Conservation (phyloP, 257 asterid species). For the Hygrophila difformis region DNA sequence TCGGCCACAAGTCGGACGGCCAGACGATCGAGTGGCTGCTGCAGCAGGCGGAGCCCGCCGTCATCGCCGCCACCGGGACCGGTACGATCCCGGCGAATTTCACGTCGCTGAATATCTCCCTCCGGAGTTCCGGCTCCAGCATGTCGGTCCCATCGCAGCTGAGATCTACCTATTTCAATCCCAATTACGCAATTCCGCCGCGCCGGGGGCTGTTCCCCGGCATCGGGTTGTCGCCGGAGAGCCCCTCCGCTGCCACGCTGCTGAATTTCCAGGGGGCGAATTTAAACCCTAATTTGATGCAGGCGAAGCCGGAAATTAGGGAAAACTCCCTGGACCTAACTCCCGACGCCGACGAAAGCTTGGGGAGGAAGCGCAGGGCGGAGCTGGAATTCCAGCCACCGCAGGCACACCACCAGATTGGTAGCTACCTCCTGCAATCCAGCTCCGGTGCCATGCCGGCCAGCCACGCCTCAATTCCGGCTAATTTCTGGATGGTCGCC, state of each 20-base stretch:
- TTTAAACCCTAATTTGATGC: slow-evolving; percentile 43
- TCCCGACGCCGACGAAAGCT: slow-evolving; percentile 37
- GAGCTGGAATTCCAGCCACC: slow-evolving; percentile 38
- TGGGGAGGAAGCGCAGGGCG: slow-evolving; percentile 50
- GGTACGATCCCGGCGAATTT: slow-evolving; percentile 96
- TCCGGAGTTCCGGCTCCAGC: slow-evolving; percentile 86
- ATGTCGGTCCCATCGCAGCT: slow-evolving; percentile 92
- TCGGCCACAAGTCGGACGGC: slow-evolving; percentile 93
- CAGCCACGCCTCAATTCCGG: slow-evolving; percentile 66
- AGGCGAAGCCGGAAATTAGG: slow-evolving; percentile 52
- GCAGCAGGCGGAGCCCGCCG: slow-evolving; percentile 94
- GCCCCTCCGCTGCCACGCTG: slow-evolving; percentile 41
- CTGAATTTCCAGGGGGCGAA: slow-evolving; percentile 51
- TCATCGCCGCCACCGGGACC: slow-evolving; percentile 92
- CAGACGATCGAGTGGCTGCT: slow-evolving; percentile 90
- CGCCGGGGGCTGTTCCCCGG: slow-evolving; percentile 52
- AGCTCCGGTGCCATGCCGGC: slow-evolving; percentile 65
- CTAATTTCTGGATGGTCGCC: slow-evolving; percentile 90
- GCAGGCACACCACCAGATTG: slow-evolving; percentile 52
- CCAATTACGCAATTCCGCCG: slow-evolving; percentile 45
- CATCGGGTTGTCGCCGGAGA: slow-evolving; percentile 53
- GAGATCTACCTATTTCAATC: slow-evolving; percentile 61
- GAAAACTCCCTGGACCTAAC: slow-evolving; percentile 40
- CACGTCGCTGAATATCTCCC: slow-evolving; percentile 75
- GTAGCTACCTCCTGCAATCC: slow-evolving; percentile 65